Evolutionary conservation across 2,329 filamentous ascomycete species (phyloP), one percentile per base, ranked within the genome.

Genomic region (Diaporthe sp.): DNA sequence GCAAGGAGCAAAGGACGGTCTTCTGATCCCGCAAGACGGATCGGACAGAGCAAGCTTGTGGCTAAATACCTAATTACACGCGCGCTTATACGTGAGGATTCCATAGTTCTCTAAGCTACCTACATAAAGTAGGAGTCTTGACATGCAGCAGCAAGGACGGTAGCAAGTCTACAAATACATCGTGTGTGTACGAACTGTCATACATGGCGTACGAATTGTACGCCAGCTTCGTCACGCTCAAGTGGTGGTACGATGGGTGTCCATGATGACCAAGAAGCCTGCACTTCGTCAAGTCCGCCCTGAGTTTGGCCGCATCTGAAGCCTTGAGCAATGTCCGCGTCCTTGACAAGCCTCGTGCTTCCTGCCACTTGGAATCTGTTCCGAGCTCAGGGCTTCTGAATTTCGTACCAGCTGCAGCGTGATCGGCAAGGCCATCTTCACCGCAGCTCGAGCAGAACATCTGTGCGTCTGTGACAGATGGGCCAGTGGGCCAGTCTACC

Each of bases 311-410:
- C 31, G 31, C 7, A 34, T 34, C 6, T 34, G 7, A 1, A 1
- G 5, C 39, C 42, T 44, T 44, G 42, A 44, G 42, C 42, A 7
- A 19, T 19, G 42, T 19, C 6, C 3, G 2, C 17, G 1, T 4
- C 42, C 1, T 44, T 44, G 42, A 0, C 3, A 15, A 1, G 15
- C 42, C 42, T 44, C n/a, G n/a, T n/a, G n/a, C n/a, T n/a, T 19
- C 0, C 17, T 44, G 4, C 0, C 42, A 19, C 42, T 8, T 19
- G 0, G 6, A 1, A 19, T 19, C 4, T 44, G 4, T 1, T 19
- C 10, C 1, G 42, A 44, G 15, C 42, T 44, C 7, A 0, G 15
- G 5, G 42, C 1, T 7, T 19, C 6, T 44, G n/a, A n/a, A n/a
- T n/a, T n/a, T 44, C 42, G 17, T 19, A 19, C 13, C 42, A 44